Conservation (phyloP, 1,284 basidiomycete species). For the Ganoderma boninense region DNA sequence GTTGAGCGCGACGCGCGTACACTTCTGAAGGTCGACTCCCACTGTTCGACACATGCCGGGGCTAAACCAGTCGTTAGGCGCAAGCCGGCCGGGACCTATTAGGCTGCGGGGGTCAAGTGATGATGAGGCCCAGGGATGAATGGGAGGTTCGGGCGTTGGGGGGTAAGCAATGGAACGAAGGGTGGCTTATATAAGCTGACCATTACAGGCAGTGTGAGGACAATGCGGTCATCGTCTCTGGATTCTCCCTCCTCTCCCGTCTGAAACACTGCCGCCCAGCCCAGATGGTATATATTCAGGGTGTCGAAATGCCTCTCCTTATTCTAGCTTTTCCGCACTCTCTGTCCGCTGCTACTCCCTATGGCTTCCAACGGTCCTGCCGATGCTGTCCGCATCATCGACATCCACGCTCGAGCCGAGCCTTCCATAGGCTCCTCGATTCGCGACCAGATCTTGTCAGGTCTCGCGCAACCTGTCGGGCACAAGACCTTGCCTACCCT, state of each 20-base stretch:
- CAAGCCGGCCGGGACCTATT: background rate
- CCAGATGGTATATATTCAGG: slow-evolving; percentile 21
- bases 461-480: slow-evolving; percentile 61
- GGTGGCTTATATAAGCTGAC: slow-evolving; percentile 33
- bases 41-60: background rate
- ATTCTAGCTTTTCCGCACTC: background rate
- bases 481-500: slow-evolving; percentile 83
- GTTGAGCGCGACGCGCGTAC: background rate
- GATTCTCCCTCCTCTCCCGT: slow-evolving; percentile 3
- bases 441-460: slow-evolving; percentile 57
- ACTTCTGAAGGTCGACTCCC: background rate
- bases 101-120: slow-evolving; percentile 29
- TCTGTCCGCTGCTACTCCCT: background rate
- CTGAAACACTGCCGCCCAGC: slow-evolving; percentile 9
- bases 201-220: background rate
- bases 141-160: slow-evolving; percentile 13
- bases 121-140: slow-evolving; percentile 15
- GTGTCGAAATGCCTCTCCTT: slow-evolving; percentile 12
- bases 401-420: slow-evolving; percentile 50
- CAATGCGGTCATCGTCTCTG: slow-evolving; percentile 13
- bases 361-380: slow-evolving; percentile 24
- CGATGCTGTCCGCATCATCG: slow-evolving; percentile 53
- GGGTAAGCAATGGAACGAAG: slow-evolving; percentile 28
- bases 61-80: background rate
- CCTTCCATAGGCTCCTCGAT: slow-evolving; percentile 47